Evolutionary conservation across 2,329 filamentous ascomycete species (phyloP).

Genomic region (Talaromyces atroroseus): DNA sequence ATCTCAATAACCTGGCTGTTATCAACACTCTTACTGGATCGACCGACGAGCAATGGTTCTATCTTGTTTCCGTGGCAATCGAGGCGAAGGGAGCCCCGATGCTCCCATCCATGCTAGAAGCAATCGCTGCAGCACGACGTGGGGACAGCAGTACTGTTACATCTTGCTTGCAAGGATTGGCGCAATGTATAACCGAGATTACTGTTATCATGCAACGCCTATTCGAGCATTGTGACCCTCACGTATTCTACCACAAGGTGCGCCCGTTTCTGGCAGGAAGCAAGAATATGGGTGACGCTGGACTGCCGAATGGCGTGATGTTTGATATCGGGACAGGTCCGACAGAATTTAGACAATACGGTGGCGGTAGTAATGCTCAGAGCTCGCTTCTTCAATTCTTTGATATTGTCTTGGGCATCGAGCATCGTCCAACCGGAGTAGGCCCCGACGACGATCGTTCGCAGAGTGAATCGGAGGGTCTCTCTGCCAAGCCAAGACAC

Average conservation of each 20-base stretch:
- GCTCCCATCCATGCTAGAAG: constrained; percentile 80
- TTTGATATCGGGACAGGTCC: constrained; percentile 74
- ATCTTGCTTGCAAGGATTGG: constrained; percentile 71
- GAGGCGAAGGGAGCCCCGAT: constrained; percentile 85
- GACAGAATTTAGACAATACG: constrained; percentile 72
- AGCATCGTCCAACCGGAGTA: constrained; percentile 84
- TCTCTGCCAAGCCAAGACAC: constrained; percentile 54
- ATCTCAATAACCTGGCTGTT: constrained; percentile 80
- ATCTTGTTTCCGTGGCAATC: constrained; percentile 89
- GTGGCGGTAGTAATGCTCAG: constrained; percentile 93
- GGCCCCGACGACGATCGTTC: constrained; percentile 40
- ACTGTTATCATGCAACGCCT: constrained; percentile 74
- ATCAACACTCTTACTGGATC: constrained; percentile 89
- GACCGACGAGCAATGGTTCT: constrained; percentile 98
- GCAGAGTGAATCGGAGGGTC: constrained; percentile 43
- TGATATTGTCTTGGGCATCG: constrained; percentile 81
- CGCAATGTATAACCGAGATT: constrained; percentile 82
- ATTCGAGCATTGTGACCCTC: constrained; percentile 92
- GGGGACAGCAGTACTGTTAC: constrained; percentile 68
- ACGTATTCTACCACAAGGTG: constrained; percentile 92
- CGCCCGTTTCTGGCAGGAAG: constrained; percentile 93
- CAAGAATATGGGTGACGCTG: constrained; percentile 96
- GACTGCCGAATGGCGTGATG: constrained; percentile 76
- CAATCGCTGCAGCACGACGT: constrained; percentile 71
- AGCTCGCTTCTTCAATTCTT: constrained; percentile 97